Evolutionary conservation across 352 stramenopile species (phyloP).

Genomic region (Phytopythium cucurbitacearum): DNA sequence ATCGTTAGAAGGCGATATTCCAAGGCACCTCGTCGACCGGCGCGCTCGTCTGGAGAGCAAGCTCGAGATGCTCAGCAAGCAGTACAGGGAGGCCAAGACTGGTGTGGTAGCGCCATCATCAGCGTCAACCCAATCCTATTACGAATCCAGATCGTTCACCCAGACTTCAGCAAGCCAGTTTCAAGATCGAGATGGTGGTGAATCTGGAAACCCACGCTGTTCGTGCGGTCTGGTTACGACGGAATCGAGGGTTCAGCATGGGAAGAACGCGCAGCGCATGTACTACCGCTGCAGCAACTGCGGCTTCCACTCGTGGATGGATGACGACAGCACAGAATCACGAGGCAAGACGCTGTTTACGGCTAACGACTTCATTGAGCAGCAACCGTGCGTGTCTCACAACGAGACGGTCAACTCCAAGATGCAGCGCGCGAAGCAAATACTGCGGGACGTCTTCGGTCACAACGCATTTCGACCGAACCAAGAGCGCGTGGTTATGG

Average conservation of each 20-base stretch:
- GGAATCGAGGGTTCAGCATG: constrained; percentile 59
- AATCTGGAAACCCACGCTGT: constrained; percentile 28
- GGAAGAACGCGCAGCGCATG: constrained; percentile 50
- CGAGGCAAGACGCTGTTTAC: constrained; percentile 6
- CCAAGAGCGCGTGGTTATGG: constrained; percentile 94
- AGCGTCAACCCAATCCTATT: constrained; percentile 9
- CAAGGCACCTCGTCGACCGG: constrained; percentile 34
- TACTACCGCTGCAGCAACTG: constrained; percentile 76
- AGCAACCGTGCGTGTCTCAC: constrained; percentile 34
- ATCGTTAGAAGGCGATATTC: constrained; percentile 72
- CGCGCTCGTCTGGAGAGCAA: constrained; percentile 51
- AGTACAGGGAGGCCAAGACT: constrained; percentile 56
- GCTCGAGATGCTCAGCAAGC: constrained; percentile 50
- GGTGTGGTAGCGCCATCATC: constrained; percentile 10
- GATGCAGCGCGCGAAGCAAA: constrained; percentile 60
- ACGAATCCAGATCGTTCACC: constrained; percentile 5
- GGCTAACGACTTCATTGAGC: constrained; percentile 6
- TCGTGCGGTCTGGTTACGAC: constrained; percentile 60
- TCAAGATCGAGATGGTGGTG: constrained; percentile 5
- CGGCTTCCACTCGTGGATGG: constrained; percentile 72
- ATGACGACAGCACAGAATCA: constrained; percentile 21
- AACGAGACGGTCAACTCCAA: constrained; percentile 57
- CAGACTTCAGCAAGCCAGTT: constrained; percentile 1
- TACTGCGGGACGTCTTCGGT: constrained; percentile 91
- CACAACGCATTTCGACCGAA: constrained; percentile 94